Base-by-base conservation (phyloP, 2,329 filamentous ascomycete genomes). In the Fusarium lateritium region DNA sequence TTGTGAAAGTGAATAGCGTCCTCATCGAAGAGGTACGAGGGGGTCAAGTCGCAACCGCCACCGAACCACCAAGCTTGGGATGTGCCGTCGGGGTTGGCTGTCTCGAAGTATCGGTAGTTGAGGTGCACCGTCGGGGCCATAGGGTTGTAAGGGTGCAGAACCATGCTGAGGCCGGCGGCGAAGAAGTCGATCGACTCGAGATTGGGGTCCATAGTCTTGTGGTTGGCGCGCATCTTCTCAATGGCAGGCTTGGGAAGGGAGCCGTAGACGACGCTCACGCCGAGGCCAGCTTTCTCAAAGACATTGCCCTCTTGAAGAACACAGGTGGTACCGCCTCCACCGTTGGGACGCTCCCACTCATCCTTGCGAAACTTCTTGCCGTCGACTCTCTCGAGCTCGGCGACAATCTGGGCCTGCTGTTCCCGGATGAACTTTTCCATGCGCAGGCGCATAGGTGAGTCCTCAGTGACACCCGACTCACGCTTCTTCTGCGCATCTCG, bases 91-190 rank as follows among this genome's bases (percentile, higher is more conserved):
- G 92, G 88, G 74, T 95, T 92, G 64, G 93, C 92, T 2, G 96
- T 99, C 84, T 99, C 96, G 77, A 99, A 99, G 82, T 99, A 99
- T 59, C 96, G 90, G 85, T 98, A 98, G 84, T 99, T 99, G 73
- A 99, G 86, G 80, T 99, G 96, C 19, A 99, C 96, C 0, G 96
- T 99, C 1, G 96, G 96, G 9, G 95, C 95, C 91, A 97, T 97
- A 47, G 96, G 96, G 81, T 99, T 99, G 74, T 89, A 87, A 3
- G 96, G 96, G 79, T 99, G 96, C 53, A 98, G 84, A 26, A 99
- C 95, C 79, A 99, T 87, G 76, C 94, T 97, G 54, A 99, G 84
- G 7, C 96, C 96, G 2, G 95, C 92, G 21, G 95, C 96, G 79
- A 98, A 99, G 87, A 98, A 99, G 75, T 94, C 93, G 65, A 99